phyloP scores from a whole-genome alignment of 176 grass and related monocot species.

The Miscanthus lutarioriparius region DNA sequence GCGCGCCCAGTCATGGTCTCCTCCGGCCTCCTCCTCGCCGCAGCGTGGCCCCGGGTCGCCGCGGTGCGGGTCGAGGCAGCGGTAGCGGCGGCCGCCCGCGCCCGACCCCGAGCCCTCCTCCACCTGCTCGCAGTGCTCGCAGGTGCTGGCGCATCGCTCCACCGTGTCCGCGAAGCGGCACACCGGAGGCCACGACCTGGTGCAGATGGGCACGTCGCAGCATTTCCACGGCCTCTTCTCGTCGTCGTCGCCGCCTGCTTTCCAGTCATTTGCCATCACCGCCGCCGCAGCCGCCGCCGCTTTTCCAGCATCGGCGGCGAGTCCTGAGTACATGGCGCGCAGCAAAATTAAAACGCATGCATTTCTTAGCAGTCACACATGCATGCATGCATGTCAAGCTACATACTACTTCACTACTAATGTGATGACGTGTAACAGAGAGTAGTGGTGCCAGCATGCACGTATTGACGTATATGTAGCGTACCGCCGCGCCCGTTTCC shows the following conservation, averaged over 20 bases:
- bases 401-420: too few species aligned
- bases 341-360: too few species aligned
- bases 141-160: background rate
- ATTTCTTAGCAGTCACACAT: too few species aligned
- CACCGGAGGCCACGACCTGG: background rate
- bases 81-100: background rate
- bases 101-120: too few species aligned
- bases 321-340: too few species aligned
- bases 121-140: background rate
- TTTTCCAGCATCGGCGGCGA: too few species aligned
- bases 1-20: background rate
- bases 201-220: background rate
- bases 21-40: too few species aligned
- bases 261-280: background rate
- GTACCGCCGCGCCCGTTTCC: too few species aligned
- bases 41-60: background rate
- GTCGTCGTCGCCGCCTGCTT: background rate
- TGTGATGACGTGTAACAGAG: too few species aligned
- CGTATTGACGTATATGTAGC: too few species aligned
- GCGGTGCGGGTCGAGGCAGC: background rate
- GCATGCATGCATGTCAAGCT: too few species aligned
- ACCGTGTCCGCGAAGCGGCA: background rate
- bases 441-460: too few species aligned
- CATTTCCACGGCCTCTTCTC: slow-evolving; percentile 7
- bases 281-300: background rate